Evolutionary conservation across 1,139 yeast genomes (phyloP).

Genomic region (Kodamaea suecica): DNA sequence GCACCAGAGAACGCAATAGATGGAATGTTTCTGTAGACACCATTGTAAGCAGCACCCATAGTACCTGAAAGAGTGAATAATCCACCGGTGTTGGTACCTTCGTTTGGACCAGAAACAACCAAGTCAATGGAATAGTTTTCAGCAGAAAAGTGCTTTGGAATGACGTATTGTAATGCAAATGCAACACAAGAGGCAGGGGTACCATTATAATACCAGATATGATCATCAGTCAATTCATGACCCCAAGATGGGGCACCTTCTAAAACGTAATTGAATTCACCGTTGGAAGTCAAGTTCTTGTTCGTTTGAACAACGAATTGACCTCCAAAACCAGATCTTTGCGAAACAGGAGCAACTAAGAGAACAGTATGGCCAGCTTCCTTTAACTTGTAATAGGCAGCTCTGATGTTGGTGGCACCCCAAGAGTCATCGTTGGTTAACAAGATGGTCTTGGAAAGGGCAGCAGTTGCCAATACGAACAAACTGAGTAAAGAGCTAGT

Average conservation of each 20-base stretch:
- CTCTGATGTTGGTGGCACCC: constrained; percentile 59
- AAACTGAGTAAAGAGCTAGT: constrained; percentile 9
- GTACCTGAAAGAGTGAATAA: constrained; percentile 44
- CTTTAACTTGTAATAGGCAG: constrained; percentile 52
- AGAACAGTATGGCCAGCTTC: constrained; percentile 55
- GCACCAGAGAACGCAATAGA: constrained; percentile 47
- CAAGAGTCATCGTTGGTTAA: constrained; percentile 61
- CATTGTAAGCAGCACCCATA: constrained; percentile 43
- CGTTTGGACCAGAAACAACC: constrained; percentile 48
- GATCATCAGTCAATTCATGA: constrained; percentile 40
- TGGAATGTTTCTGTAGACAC: constrained; percentile 43
- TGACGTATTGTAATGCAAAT: constrained; percentile 40
- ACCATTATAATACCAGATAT: constrained; percentile 50
- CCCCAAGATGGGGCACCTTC: constrained; percentile 49
- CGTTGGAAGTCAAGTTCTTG: constrained; percentile 38
- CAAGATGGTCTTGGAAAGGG: constrained; percentile 44
- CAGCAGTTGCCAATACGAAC: constrained; percentile 14
- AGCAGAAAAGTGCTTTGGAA: constrained; percentile 34
- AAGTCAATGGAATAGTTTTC: constrained; percentile 34
- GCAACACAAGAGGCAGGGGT: constrained; percentile 47
- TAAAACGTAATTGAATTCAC: constrained; percentile 40
- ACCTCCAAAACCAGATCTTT: constrained; percentile 61
- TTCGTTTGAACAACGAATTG: constrained; percentile 46
- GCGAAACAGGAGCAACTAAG: constrained; percentile 56
- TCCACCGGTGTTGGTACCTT: constrained; percentile 43